Conservation (phyloP, 306 rosid genomes). For the Rubus parviflorus region DNA sequence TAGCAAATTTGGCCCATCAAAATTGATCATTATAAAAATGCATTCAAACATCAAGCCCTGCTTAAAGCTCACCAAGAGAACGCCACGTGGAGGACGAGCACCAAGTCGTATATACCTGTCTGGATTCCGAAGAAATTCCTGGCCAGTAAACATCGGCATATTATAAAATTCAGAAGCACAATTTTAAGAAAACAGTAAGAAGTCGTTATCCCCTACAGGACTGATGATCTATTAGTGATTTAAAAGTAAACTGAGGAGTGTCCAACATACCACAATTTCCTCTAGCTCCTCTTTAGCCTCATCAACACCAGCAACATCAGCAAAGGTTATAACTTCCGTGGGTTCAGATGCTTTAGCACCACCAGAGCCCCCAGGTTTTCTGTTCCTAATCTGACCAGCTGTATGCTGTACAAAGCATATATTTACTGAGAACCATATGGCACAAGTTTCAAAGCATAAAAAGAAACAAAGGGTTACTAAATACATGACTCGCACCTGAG, state of each 20-base stretch:
- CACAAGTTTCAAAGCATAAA: conserved; percentile 17
- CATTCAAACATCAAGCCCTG: conserved; percentile 16
- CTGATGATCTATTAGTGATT: neutral
- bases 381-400: conserved; percentile 88
- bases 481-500: conserved; percentile 54
- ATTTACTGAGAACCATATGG: conserved; percentile 34
- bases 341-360: conserved; percentile 77
- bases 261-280: conserved; percentile 93
- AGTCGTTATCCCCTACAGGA: conserved; percentile 21
- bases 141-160: conserved; percentile 42
- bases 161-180: neutral
- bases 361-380: conserved; percentile 74
- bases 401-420: conserved; percentile 62
- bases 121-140: conserved; percentile 99
- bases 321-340: conserved; percentile 82
- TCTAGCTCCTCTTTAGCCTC: conserved; percentile 99
- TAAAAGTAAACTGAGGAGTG: conserved; percentile 28
- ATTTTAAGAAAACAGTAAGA: neutral
- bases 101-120: conserved; percentile 82
- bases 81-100: conserved; percentile 99
- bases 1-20: neutral
- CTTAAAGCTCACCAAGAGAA: conserved; percentile 82
- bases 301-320: conserved; percentile 97
- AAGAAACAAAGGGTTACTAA: neutral
- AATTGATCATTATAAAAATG: neutral